These are phyloP conservation scores for Marvania coccoides DNA, from an alignment of 139 green algal species.

Conservation along the genomic window DNA sequence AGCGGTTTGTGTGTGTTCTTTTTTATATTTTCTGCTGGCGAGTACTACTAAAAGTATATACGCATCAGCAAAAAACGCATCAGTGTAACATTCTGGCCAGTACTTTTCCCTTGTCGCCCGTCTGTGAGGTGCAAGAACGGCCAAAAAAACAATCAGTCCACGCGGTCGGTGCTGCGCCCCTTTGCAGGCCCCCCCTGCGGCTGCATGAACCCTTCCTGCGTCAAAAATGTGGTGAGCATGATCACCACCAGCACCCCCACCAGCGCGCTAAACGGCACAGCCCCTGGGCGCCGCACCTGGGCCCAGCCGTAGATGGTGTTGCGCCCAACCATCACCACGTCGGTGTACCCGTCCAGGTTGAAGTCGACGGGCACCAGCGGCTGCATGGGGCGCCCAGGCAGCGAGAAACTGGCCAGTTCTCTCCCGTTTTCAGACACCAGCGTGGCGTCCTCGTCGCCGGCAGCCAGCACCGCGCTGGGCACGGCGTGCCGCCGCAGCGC, in stretches of 20 bases:
- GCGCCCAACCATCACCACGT: conserved; percentile 67
- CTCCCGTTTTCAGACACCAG: conserved; percentile 69
- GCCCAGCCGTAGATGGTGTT: conserved; percentile 69
- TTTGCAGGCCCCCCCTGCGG: not conserved
- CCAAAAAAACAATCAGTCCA: conserved; percentile 35
- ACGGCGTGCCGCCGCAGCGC: conserved; percentile 48
- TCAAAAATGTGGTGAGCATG: conserved; percentile 72
- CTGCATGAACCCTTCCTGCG: conserved; percentile 39
- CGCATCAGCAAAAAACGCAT: no score
- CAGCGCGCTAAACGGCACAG: conserved; percentile 67
- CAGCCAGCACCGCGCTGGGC: conserved; percentile 53
- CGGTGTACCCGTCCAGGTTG: conserved; percentile 79
- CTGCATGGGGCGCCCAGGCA: conserved; percentile 43
- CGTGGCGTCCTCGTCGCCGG: conserved; percentile 23
- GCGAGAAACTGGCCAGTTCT: conserved; percentile 44
- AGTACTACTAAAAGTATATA: no score
- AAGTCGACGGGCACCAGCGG: conserved; percentile 63
- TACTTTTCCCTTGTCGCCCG: no score
- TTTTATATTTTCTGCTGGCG: no score
- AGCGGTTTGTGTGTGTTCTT: no score
- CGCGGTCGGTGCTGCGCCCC: conserved; percentile 44
- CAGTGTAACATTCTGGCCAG: no score
- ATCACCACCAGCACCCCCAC: conserved; percentile 75
- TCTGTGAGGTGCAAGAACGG: no score
- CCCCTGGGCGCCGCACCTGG: conserved; percentile 67